phyloP scores from a whole-genome alignment of 805 yeast species.

The Wickerhamomyces subpelliculosus region DNA sequence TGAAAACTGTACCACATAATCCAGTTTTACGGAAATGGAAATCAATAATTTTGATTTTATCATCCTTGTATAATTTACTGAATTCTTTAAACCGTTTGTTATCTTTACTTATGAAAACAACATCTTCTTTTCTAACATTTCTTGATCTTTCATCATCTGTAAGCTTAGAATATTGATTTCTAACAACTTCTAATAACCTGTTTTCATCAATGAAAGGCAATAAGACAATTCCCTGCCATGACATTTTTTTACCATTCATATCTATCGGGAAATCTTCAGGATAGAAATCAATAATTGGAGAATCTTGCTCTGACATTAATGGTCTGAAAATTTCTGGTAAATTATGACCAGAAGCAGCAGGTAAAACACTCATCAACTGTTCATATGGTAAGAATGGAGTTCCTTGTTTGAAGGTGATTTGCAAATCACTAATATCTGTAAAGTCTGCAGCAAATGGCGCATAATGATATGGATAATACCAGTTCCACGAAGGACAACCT shows the following conservation, averaged over 20 bases:
- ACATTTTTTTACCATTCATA: constrained; percentile 91
- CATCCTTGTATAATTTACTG: constrained; percentile 15
- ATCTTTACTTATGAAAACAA: constrained; percentile 57
- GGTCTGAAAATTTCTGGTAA: constrained; percentile 77
- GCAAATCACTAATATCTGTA: constrained; percentile 39
- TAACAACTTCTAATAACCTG: constrained; percentile 62
- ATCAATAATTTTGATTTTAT: constrained; percentile 19
- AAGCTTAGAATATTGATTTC: constrained; percentile 52
- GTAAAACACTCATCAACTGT: constrained; percentile 90
- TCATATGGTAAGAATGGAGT: constrained; percentile 86
- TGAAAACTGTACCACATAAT: constrained; percentile 48
- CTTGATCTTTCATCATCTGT: constrained; percentile 63
- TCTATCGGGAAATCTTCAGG: constrained; percentile 86
- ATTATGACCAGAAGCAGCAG: constrained; percentile 87
- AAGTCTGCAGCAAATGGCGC: constrained; percentile 97
- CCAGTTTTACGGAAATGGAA: constrained; percentile 48
- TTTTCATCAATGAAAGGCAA: constrained; percentile 85
- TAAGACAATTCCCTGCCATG: constrained; percentile 92
- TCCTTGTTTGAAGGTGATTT: constrained; percentile 57
- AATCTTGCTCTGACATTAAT: constrained; percentile 69
- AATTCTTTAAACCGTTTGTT: constrained; percentile 37
- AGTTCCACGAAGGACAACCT: constrained; percentile 97
- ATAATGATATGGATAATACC: constrained; percentile 96
- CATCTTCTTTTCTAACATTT: constrained; percentile 65
- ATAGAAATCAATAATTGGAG: constrained; percentile 85